Evolutionary conservation across 2,329 filamentous ascomycete genomes (phyloP).

Genomic region (Apiospora malaysiana): DNA sequence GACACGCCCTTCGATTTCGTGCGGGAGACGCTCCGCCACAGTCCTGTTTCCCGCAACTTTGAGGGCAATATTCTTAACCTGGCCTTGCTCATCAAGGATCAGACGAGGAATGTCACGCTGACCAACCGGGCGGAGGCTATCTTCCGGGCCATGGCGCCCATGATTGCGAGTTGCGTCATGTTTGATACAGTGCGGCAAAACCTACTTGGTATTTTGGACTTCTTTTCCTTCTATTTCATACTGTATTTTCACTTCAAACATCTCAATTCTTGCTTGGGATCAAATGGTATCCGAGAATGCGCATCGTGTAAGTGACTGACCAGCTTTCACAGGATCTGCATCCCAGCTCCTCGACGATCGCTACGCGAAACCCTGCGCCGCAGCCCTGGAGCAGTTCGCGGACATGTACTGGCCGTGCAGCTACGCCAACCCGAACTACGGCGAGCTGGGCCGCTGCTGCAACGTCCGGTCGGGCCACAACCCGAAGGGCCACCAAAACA

Average conservation of each 20-base stretch:
- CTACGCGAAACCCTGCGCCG: slow-evolving; percentile 38
- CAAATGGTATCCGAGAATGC: neutral
- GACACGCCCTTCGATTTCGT: slow-evolving; percentile 42
- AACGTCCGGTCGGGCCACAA: slow-evolving; percentile 41
- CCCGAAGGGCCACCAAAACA: slow-evolving; percentile 42
- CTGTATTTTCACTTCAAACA: no score
- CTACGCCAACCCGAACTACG: slow-evolving; percentile 32
- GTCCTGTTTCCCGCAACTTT: slow-evolving; percentile 38
- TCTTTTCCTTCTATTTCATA: neutral
- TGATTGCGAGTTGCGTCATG: slow-evolving; percentile 42
- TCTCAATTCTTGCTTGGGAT: neutral
- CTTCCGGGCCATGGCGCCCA: slow-evolving; percentile 38
- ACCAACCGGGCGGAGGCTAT: slow-evolving; percentile 36
- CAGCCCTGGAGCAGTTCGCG: slow-evolving; percentile 39
- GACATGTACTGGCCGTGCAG: slow-evolving; percentile 40
- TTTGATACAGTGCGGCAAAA: slow-evolving; percentile 41
- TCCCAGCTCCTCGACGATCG: slow-evolving; percentile 39
- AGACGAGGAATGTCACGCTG: slow-evolving; percentile 27
- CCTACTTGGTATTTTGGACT: slow-evolving; percentile 32
- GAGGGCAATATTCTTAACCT: slow-evolving; percentile 40
- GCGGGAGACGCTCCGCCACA: slow-evolving; percentile 41
- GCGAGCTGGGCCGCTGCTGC: slow-evolving; percentile 38
- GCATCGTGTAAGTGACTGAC: neutral
- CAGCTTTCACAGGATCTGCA: slow-evolving; percentile 32
- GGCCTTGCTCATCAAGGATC: slow-evolving; percentile 37